Evolutionary conservation across 208 protist genomes (phyloP).

Genomic region (Herpetomonas samuelpessoai): DNA sequence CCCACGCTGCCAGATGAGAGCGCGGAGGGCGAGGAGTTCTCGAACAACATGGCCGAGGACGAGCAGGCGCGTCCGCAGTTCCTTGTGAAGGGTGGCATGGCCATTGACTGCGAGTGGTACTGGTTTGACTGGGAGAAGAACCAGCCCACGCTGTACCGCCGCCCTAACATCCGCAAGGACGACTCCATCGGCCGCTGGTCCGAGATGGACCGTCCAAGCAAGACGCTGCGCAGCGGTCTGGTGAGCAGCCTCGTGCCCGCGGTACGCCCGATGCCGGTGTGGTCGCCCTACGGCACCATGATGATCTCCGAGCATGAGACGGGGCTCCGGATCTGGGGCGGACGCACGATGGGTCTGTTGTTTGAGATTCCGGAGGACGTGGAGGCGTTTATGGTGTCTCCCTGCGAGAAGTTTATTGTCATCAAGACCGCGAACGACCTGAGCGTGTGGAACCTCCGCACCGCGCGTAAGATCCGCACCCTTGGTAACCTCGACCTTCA

Average conservation of each 20-base stretch:
- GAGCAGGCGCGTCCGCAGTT: slow-evolving; percentile 79
- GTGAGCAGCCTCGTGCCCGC: slow-evolving; percentile 61
- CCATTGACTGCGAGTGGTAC: slow-evolving; percentile 80
- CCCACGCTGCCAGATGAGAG: slow-evolving; percentile 43
- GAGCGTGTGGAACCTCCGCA: slow-evolving; percentile 77
- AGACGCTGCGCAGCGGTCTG: slow-evolving; percentile 56
- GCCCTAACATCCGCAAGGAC: slow-evolving; percentile 59
- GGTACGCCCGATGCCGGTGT: slow-evolving; percentile 73
- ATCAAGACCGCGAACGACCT: slow-evolving; percentile 79
- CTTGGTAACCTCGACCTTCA: slow-evolving; percentile 80
- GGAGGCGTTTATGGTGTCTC: slow-evolving; percentile 81
- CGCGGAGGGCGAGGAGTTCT: slow-evolving; percentile 66
- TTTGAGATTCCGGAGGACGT: slow-evolving; percentile 80
- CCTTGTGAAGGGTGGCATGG: slow-evolving; percentile 70
- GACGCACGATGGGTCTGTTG: slow-evolving; percentile 75
- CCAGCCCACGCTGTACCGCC: slow-evolving; percentile 69
- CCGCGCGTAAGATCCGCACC: slow-evolving; percentile 77
- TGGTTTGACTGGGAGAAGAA: slow-evolving; percentile 84
- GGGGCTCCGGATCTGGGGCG: slow-evolving; percentile 82
- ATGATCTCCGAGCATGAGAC: slow-evolving; percentile 75
- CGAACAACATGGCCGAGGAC: slow-evolving; percentile 85
- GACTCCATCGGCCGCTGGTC: slow-evolving; percentile 74
- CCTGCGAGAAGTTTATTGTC: slow-evolving; percentile 87
- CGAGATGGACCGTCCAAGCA: slow-evolving; percentile 70
- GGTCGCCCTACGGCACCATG: slow-evolving; percentile 85